Percentiles rank a stretch among this genome's conserved stretches.
Conservation (phyloP, 2,329 filamentous ascomycete species). For the Trichoderma atroviride region DNA sequence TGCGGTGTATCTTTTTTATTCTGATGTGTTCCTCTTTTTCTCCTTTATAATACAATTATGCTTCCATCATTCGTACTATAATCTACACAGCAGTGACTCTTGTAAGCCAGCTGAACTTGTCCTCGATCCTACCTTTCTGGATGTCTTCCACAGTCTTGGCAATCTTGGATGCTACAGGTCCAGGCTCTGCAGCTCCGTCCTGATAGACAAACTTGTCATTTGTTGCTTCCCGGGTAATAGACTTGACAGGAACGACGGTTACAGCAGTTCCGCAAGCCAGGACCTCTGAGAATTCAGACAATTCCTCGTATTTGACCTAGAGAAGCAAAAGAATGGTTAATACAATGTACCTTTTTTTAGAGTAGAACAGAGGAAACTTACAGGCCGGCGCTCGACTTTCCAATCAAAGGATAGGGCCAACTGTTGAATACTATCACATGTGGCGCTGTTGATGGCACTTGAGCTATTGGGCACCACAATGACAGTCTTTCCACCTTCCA, state of each 20-base stretch:
- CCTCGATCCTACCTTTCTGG: not conserved
- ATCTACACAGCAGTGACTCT: not conserved
- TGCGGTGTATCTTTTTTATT: too few species aligned
- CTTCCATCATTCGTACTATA: not conserved
- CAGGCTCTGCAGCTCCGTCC: not conserved
- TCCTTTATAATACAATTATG: not conserved
- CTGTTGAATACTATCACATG: constrained; percentile 59
- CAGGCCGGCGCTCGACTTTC: constrained; percentile 51
- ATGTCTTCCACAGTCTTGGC: not conserved
- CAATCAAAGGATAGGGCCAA: constrained; percentile 62
- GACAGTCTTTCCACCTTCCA: constrained; percentile 30
- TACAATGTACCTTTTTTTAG: not conserved
- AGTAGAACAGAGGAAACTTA: not conserved
- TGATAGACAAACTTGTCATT: not conserved
- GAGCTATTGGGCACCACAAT: constrained; percentile 37
- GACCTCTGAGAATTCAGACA: not conserved
- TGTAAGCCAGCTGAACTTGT: not conserved
- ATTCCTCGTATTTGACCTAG: not conserved
- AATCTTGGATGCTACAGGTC: not conserved
- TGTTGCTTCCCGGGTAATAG: not conserved
- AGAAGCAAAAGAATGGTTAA: not conserved
- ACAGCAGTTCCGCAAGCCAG: not conserved
- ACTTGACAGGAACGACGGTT: not conserved
- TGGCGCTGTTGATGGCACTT: constrained; percentile 68
- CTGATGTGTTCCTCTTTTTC: not conserved